Conservation (phyloP, 1,284 basidiomycete genomes). For the Athelia sp. region DNA sequence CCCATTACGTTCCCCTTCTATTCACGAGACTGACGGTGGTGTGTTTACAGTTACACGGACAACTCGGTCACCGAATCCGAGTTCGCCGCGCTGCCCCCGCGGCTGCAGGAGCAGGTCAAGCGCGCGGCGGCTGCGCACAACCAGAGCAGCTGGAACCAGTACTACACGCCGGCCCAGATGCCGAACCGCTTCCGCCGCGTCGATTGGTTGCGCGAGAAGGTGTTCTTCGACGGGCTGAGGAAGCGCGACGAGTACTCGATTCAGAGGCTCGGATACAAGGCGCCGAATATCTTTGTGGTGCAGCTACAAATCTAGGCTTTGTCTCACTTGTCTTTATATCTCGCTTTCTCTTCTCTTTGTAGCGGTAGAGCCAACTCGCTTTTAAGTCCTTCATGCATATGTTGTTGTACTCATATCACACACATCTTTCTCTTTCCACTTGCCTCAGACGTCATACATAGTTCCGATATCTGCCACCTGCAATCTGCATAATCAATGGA, state of each 20-base stretch:
- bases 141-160: conserved; percentile 32
- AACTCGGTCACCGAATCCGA: conserved; percentile 62
- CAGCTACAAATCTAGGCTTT: conserved; percentile 16
- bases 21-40: background rate
- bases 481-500: no score
- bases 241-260: conserved; percentile 55
- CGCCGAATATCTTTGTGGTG: conserved; percentile 75
- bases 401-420: background rate
- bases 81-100: conserved; percentile 50
- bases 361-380: background rate
- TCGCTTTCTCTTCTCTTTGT: background rate
- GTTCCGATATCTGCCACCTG: no score
- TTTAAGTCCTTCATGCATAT: background rate
- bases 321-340: background rate
- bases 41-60: conserved; percentile 57
- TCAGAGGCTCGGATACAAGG: conserved; percentile 63
- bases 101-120: conserved; percentile 66
- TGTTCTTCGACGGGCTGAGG: conserved; percentile 62
- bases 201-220: conserved; percentile 70
- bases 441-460: no score
- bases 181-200: conserved; percentile 49
- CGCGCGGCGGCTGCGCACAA: conserved; percentile 45
- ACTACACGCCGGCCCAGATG: conserved; percentile 40
- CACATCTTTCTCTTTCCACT: background rate
- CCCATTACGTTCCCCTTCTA: background rate